Evolutionary conservation across 164 flowering plant species (phyloP).

Genomic region (Vitis cinerea): DNA sequence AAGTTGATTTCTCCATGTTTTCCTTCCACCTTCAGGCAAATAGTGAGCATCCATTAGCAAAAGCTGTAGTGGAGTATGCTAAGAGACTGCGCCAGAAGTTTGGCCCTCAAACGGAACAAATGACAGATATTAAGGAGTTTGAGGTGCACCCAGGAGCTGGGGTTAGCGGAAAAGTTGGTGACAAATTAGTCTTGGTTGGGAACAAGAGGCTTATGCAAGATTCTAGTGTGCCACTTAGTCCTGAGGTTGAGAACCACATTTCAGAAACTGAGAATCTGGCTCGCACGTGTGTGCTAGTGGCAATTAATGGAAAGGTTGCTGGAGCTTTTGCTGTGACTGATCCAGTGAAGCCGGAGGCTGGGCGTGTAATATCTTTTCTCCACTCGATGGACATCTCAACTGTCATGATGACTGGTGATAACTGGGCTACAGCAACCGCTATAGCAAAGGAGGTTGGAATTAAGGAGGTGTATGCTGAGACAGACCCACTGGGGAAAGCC

Average conservation of each 20-base stretch:
- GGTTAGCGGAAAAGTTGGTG: slow-evolving; percentile 68
- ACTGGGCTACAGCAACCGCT: slow-evolving; percentile 82
- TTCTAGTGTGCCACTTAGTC: slow-evolving; percentile 41
- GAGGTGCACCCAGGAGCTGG: slow-evolving; percentile 92
- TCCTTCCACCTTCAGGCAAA: slow-evolving; percentile 48
- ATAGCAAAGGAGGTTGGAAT: slow-evolving; percentile 87
- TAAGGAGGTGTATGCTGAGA: slow-evolving; percentile 74
- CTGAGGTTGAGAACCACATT: slow-evolving; percentile 58
- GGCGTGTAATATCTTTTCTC: slow-evolving; percentile 65
- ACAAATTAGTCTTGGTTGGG: slow-evolving; percentile 65
- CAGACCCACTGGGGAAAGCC: slow-evolving; percentile 84
- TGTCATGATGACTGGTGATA: slow-evolving; percentile 96
- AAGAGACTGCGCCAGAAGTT: slow-evolving; percentile 53
- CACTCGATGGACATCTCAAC: slow-evolving; percentile 68
- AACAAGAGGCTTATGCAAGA: slow-evolving; percentile 77
- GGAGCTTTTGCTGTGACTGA: slow-evolving; percentile 89
- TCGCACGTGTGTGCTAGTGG: slow-evolving; percentile 77
- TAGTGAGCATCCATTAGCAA: slow-evolving; percentile 96
- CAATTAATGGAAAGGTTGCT: slow-evolving; percentile 63
- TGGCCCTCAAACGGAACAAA: slow-evolving; percentile 36
- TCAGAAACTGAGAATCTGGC: slow-evolving; percentile 69
- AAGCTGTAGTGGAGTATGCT: slow-evolving; percentile 75
- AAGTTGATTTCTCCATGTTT: background rate
- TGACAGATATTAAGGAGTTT: slow-evolving; percentile 61
- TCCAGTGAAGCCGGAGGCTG: slow-evolving; percentile 91